These are phyloP conservation scores for Eutrema japonicum DNA, from an alignment of 345 rosid species.

Conservation along the genomic window DNA sequence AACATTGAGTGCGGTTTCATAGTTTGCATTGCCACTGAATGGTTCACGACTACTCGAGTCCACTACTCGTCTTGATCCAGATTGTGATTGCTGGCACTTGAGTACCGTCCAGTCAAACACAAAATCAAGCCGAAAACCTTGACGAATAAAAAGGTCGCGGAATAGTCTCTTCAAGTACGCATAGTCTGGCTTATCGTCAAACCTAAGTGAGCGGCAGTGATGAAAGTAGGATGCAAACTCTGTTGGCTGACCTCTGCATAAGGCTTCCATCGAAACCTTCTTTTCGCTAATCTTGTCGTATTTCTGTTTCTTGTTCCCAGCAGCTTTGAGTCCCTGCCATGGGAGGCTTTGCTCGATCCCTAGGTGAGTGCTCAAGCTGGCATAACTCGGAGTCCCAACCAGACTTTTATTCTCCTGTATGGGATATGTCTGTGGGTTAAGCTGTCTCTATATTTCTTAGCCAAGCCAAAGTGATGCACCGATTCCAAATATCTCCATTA, in stretches of 20 bases:
- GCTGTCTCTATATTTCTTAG: slow-evolving; percentile 85
- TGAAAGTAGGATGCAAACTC: slow-evolving; percentile 94
- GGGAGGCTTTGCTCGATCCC: slow-evolving; percentile 99
- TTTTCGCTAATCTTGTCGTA: slow-evolving; percentile 88
- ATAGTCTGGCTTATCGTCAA: slow-evolving; percentile 95
- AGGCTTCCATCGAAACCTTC: slow-evolving; percentile 78
- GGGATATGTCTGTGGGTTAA: slow-evolving; percentile 80
- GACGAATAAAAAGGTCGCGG: slow-evolving; percentile 89
- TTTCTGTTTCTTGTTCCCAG: slow-evolving; percentile 90
- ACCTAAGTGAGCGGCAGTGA: slow-evolving; percentile 88
- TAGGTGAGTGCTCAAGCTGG: slow-evolving; percentile 96
- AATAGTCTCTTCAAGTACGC: slow-evolving; percentile 89
- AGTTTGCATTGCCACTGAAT: slow-evolving; percentile 42
- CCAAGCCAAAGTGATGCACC: too few species aligned
- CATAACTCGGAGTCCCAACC: slow-evolving; percentile 97
- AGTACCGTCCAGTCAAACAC: slow-evolving; percentile 95
- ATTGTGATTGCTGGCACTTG: slow-evolving; percentile 86
- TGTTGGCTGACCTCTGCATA: slow-evolving; percentile 86
- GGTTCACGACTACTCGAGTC: slow-evolving; percentile 59
- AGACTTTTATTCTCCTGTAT: slow-evolving; percentile 88
- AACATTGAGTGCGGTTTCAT: slow-evolving; percentile 33
- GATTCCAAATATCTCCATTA: too few species aligned
- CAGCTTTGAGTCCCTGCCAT: slow-evolving; percentile 96
- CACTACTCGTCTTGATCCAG: slow-evolving; percentile 54
- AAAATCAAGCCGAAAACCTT: slow-evolving; percentile 94